Base-by-base conservation (phyloP, 257 asterid species). In the Plantago ovata region DNA sequence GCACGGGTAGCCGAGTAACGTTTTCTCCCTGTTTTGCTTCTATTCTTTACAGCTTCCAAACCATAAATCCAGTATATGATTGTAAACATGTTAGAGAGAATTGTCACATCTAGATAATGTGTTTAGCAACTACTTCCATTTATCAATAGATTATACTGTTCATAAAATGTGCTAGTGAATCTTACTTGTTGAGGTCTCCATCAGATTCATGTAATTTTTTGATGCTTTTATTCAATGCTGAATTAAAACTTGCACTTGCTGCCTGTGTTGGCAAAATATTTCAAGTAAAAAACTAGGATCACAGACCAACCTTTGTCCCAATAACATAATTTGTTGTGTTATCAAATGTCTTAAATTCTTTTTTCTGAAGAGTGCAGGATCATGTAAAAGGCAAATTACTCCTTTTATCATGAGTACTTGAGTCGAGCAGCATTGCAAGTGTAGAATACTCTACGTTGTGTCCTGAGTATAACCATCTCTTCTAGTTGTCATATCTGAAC, bases 1-100 rank as follows among this genome's bases (percentile, higher is more conserved):
- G 98, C 94, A 91, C 95, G 62, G 96, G 96, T 91, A 87, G 77
- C 78, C 81, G 79, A 77, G 78, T 76, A 79, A 74, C 87, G 66
- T 69, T 65, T 74, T 63, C 72, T 69, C 74, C 80, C 72, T 65
- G 68, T 45, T 62, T 58, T 23, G 49, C 66, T 66, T 73, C 59
- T 59, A 15, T 14, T 61, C 54, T 39, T 63, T 40, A 13, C 18
- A 38, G 16, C 52, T 67, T 24, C 47, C 51, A 38, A n/a, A 36
- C 13, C 41, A 54, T 33, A 51, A 52, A 40, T 56, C 23, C 20
- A 50, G 13, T 51, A 63, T 69, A 63, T 51, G 65, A 57, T 56
- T 65, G 23, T 22, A 24, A 39, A 22, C 65, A 51, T 66, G 66
- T 66, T 53, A 22, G 22, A 13, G 19, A 14, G 22, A 53, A 56